Percentiles rank a stretch among this genome's conserved stretches.
Conservation (phyloP, 1,284 basidiomycete species). For the Cerrena zonata region DNA sequence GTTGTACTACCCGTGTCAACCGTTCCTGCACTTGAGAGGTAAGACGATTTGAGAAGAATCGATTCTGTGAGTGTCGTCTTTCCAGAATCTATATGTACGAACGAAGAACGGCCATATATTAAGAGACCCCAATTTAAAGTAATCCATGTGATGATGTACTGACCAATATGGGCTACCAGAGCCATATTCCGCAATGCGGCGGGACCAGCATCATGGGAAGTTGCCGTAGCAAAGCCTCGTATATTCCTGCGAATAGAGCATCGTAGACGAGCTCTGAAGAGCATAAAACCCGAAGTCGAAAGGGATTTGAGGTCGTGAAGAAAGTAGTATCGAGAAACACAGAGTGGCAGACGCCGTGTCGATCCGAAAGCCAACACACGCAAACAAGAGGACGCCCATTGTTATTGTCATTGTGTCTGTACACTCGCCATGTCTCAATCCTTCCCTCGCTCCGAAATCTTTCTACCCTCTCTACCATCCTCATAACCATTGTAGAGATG, state of each 20-base stretch:
- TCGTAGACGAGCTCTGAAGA: background rate
- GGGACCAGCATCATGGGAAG: constrained; percentile 32
- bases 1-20: constrained; percentile 88
- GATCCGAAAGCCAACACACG: background rate
- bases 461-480: too few relatives aligned
- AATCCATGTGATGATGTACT: too few relatives aligned
- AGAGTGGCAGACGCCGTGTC: background rate
- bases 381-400: constrained; percentile 5
- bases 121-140: too few relatives aligned
- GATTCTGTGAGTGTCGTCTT: constrained; percentile 90
- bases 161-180: constrained; percentile 79
- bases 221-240: constrained; percentile 28
- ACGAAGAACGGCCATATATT: constrained; percentile 6
- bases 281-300: background rate
- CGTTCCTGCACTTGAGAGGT: constrained; percentile 69
- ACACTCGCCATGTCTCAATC: too few relatives aligned
- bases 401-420: constrained; percentile 15
- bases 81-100: constrained; percentile 62
- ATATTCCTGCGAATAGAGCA: constrained; percentile 5
- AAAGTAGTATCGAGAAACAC: too few relatives aligned
- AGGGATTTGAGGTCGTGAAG: background rate
- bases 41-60: constrained; percentile 71
- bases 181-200: constrained; percentile 67
- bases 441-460: too few relatives aligned
- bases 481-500: too few relatives aligned